Conservation (phyloP, 2,329 filamentous ascomycete species). For the Apiospora aurea region DNA sequence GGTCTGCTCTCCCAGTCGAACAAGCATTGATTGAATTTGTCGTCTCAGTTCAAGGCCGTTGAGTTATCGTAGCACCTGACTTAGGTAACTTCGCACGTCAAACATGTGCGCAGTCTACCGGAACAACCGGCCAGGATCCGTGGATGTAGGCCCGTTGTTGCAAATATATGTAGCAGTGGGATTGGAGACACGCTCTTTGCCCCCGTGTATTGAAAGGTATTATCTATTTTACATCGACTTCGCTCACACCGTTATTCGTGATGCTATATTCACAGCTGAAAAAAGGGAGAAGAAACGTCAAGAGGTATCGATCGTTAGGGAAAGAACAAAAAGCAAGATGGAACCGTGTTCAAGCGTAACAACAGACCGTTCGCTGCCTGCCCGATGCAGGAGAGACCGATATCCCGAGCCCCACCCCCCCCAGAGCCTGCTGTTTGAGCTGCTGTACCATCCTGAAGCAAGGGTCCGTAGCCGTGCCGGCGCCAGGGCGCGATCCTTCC, state of each 20-base stretch:
- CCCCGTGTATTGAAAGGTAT: slow-evolving; percentile 16
- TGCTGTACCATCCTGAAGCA: slow-evolving; percentile 1
- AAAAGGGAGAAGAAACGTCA: slow-evolving; percentile 11
- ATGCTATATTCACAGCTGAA: slow-evolving; percentile 16
- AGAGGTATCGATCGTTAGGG: slow-evolving; percentile 24
- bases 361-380: slow-evolving; percentile 11
- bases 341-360: background rate
- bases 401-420: background rate
- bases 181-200: background rate
- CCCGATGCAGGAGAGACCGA: background rate
- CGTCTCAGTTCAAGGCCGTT: background rate
- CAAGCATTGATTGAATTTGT: too few relatives aligned
- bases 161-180: background rate
- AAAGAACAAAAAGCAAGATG: background rate
- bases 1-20: too few relatives aligned
- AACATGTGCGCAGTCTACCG: too few relatives aligned
- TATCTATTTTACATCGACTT: slow-evolving; percentile 22
- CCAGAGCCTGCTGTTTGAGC: slow-evolving; percentile 10
- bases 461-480: slow-evolving; percentile 8
- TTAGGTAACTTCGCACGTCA: too few relatives aligned
- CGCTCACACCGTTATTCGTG: slow-evolving; percentile 18
- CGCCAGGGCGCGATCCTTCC: background rate
- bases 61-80: background rate
- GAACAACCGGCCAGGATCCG: background rate
- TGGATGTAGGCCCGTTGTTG: background rate